Evolutionary conservation across 352 stramenopile genomes (phyloP), one percentile per base, ranked within the genome.

Genomic region (Pythium rishiriense): DNA sequence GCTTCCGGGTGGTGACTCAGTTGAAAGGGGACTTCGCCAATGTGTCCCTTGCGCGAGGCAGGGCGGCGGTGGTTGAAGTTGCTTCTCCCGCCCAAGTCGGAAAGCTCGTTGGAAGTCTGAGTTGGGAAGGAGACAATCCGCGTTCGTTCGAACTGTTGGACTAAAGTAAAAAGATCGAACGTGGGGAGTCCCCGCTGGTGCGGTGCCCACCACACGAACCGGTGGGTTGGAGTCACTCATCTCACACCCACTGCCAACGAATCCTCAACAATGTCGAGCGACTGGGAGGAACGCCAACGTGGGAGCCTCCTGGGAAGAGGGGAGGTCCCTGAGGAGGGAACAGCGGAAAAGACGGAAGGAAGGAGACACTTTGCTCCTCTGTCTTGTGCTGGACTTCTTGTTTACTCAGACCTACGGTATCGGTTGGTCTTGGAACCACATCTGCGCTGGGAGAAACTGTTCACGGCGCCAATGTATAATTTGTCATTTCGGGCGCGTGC

Each of bases 31-130:
- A n/a, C n/a, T 43, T 43, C 37, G 37, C 19, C 37, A 14, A 39
- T 14, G 33, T 39, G 33, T 39, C 33, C 14, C 8, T 39, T 7
- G 33, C 8, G 33, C 14, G 33, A 14, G 33, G n/a, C n/a, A n/a
- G n/a, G 45, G 49, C 17, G 29, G 12, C 10, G 37, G 52, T 39
- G 43, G 54, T 61, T 61, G 54, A 61, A 61, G 54, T 61, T 61
- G 41, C 41, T 17, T 17, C n/a, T 17, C 37, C 33, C 22, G 4
- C 2, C 2, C 46, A 14, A 53, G 37, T 15, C 42, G 42, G 7
- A 49, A 49, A 28, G n/a, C 3, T 37, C 29, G 31, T 46, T 57
- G n/a, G 21, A 42, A 43, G 37, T 43, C 37, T 43, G 37, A 47
- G 41, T 47, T 8, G 6, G 41, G 11, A 47, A 5, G 41, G 37